Percentiles rank a stretch among this genome's conserved stretches.
Conservation (phyloP, 192 early-diverging fungal genomes). For the Podila epigama region DNA sequence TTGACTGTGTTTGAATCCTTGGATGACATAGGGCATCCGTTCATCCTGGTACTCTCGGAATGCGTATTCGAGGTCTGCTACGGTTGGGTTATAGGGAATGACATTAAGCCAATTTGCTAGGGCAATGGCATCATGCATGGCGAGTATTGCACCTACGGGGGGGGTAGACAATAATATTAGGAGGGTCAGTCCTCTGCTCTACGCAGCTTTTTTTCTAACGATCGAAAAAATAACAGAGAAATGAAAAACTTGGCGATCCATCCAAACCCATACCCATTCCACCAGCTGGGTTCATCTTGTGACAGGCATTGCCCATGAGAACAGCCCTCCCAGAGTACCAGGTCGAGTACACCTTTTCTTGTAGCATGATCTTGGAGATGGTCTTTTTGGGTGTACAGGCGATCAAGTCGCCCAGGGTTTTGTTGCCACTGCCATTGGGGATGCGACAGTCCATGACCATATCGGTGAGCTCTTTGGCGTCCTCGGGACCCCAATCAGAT, state of each 20-base stretch:
- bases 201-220: too few relatives aligned
- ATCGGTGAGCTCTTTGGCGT: slow-evolving; percentile 4
- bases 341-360: slow-evolving; percentile 33
- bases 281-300: neutral
- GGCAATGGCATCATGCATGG: neutral
- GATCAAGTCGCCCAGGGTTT: slow-evolving; percentile 7
- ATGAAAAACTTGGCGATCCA: too few relatives aligned
- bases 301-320: slow-evolving; percentile 26
- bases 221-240: too few relatives aligned
- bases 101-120: neutral
- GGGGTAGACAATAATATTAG: neutral
- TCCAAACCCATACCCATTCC: neutral
- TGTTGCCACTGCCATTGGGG: neutral
- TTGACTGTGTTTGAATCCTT: neutral
- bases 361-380: slow-evolving; percentile 17
- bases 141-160: neutral
- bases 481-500: slow-evolving; percentile 8
- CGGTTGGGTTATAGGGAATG: neutral
- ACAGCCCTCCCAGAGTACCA: slow-evolving; percentile 20
- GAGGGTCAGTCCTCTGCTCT: too few relatives aligned
- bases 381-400: neutral
- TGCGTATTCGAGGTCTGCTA: neutral
- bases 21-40: neutral
- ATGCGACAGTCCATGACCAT: slow-evolving; percentile 1
- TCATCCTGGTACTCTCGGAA: neutral